Evolutionary conservation across 345 rosid species (phyloP), one percentile per base, ranked within the genome.

Genomic region (Leavenworthia alabamica): DNA sequence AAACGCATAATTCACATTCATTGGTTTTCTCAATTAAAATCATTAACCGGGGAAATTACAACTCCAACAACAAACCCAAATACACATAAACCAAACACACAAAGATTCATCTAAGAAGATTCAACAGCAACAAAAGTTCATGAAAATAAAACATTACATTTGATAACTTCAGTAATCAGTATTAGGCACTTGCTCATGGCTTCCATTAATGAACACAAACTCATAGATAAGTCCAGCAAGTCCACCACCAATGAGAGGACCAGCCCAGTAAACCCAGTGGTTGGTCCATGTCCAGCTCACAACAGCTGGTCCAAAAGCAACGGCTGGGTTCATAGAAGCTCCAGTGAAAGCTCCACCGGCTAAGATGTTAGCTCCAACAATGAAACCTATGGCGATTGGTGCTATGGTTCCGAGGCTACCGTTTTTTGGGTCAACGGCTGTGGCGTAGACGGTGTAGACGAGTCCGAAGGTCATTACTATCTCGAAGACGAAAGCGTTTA

Each of bases 261-360:
- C 97, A 2, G 70, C 90, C 97, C 96, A 90, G 93, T 90, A 90
- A 35, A 87, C 77, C 97, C 97, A 90, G 77, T 90, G 97, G 78
- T 83, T 72, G 5, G 23, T 54, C 97, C 97, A 90, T 65, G 55
- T 50, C 97, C 97, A 90, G 89, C 93, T 85, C 32, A 90, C 96
- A 54, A 90, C 73, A 5, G 97, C 97, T 7, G 97, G 97, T 26
- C 97, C 97, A 41, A 90, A 90, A 5, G 97, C 85, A 4, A 90
- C 97, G 0, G 97, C 97, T 3, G 97, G 97, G 87, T 90, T 90
- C 97, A 90, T 90, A 0, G 97, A 90, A 8, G 96, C 97, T 29
- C 97, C 97, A 15, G 76, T 83, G 62, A 90, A 90, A 8, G 81
- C 93, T 0, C 96, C 97, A 31, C 97, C 97, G 2, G 84, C 95